A percentile compares a stretch with the other conserved stretches of the same genome.
phyloP scores from a whole-genome alignment of 2,329 filamentous ascomycete genomes.

The Magnaporthiopsis rhizophila region DNA sequence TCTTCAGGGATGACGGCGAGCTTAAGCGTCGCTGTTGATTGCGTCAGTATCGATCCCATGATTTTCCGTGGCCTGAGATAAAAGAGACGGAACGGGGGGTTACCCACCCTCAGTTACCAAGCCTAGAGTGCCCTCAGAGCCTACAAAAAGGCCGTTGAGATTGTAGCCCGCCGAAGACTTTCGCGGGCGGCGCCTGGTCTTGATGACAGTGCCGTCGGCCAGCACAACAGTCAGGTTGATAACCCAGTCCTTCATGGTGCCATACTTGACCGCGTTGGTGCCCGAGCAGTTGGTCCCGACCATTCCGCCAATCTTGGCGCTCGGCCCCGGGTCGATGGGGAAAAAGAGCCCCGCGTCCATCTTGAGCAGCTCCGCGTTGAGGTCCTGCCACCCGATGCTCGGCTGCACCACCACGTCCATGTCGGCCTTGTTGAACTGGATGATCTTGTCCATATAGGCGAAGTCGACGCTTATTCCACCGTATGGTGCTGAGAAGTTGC shows the following conservation, averaged over 20 bases:
- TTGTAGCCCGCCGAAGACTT: slow-evolving; percentile 83
- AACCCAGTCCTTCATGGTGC: slow-evolving; percentile 85
- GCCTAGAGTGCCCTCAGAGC: slow-evolving; percentile 83
- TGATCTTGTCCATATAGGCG: slow-evolving; percentile 72
- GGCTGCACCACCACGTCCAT: slow-evolving; percentile 93
- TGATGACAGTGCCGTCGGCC: slow-evolving; percentile 70
- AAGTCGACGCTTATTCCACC: slow-evolving; percentile 90
- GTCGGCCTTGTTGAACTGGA: slow-evolving; percentile 74
- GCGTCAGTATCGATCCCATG: background rate
- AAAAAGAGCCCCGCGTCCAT: slow-evolving; percentile 76
- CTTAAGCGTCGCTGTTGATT: slow-evolving; percentile 60
- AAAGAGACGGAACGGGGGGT: background rate
- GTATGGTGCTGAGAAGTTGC: slow-evolving; percentile 80
- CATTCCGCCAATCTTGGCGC: slow-evolving; percentile 75
- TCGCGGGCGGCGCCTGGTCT: slow-evolving; percentile 67
- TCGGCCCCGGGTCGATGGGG: slow-evolving; percentile 72
- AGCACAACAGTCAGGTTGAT: slow-evolving; percentile 76
- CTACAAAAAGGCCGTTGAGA: slow-evolving; percentile 70
- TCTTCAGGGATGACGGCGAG: slow-evolving; percentile 69
- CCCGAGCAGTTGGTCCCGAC: slow-evolving; percentile 71
- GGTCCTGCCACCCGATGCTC: slow-evolving; percentile 82
- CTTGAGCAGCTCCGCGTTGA: slow-evolving; percentile 65
- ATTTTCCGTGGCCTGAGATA: background rate
- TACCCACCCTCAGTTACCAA: slow-evolving; percentile 67
- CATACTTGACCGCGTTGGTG: slow-evolving; percentile 73